Percentiles rank a stretch among this genome's conserved stretches.
Evolutionary conservation across 2,329 filamentous ascomycete genomes (phyloP).

Genomic region (Myriosclerotinia curreyana): DNA sequence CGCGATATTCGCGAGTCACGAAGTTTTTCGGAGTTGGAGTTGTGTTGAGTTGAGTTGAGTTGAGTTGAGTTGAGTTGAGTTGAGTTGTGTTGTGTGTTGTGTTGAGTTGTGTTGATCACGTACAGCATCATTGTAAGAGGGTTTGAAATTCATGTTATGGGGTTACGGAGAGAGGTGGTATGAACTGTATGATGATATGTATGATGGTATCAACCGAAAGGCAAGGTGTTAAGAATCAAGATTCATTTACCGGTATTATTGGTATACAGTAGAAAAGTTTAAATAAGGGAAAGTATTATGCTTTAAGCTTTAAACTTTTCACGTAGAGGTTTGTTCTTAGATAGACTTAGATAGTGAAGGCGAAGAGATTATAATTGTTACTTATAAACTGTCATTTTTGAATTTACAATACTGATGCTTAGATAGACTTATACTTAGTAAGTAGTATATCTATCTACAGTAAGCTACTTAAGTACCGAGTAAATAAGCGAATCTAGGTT

Average conservation of each 20-base stretch:
- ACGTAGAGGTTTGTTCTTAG: too few relatives aligned
- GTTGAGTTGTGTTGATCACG: too few relatives aligned
- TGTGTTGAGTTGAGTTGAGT: too few relatives aligned
- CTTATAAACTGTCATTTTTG: background rate
- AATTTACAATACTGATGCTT: slow-evolving; percentile 7
- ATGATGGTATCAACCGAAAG: background rate
- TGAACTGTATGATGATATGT: background rate
- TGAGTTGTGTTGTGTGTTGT: too few relatives aligned
- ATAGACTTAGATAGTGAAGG: too few relatives aligned
- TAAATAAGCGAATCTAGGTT: too few relatives aligned
- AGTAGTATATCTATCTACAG: background rate
- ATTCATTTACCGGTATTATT: background rate
- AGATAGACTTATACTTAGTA: too few relatives aligned
- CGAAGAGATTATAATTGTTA: background rate
- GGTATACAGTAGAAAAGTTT: background rate
- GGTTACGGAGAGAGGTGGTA: background rate
- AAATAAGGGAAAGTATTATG: background rate
- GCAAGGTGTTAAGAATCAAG: background rate
- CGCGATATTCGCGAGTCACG: slow-evolving; percentile 17
- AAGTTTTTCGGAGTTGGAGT: background rate
- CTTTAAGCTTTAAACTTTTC: too few relatives aligned
- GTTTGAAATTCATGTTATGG: background rate
- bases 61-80: too few relatives aligned
- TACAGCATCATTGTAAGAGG: background rate
- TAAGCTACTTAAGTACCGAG: too few relatives aligned